These are phyloP conservation scores for Neoboletus magnificus DNA, from an alignment of 768 basidiomycete genomes.

Conservation along the genomic window DNA sequence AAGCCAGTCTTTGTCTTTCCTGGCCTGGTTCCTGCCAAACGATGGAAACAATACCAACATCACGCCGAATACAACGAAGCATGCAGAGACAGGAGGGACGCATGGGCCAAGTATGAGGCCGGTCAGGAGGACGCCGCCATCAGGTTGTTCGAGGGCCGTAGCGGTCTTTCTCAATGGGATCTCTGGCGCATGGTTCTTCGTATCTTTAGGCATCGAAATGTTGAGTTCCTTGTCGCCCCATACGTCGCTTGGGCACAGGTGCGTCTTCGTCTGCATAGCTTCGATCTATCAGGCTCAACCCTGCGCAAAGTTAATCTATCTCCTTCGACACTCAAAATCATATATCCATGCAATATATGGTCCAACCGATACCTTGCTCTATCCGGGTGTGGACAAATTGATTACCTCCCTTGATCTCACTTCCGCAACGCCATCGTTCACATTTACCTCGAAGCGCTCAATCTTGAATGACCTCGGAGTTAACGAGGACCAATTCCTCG, in stretches of 20 bases:
- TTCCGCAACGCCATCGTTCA: conserved; percentile 66
- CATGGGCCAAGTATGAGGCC: conserved; percentile 92
- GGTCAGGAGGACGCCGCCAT: conserved; percentile 89
- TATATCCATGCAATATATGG: conserved; percentile 96
- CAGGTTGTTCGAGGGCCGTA: conserved; percentile 75
- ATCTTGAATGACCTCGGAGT: conserved; percentile 67
- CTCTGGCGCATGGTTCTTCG: conserved; percentile 91
- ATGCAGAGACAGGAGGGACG: conserved; percentile 73
- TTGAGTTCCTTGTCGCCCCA: conserved; percentile 95
- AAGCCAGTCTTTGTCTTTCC: conserved; percentile 99
- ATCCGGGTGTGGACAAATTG: conserved; percentile 83
- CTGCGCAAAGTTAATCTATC: conserved; percentile 78
- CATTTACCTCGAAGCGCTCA: conserved; percentile 75
- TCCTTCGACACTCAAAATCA: conserved; percentile 87
- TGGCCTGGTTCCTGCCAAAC: conserved; percentile 76
- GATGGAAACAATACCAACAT: conserved; percentile 55
- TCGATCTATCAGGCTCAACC: conserved; percentile 5
- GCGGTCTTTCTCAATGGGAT: conserved; percentile 77
- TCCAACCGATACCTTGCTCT: conserved; percentile 85
- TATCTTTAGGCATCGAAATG: conserved; percentile 90
- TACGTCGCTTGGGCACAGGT: conserved; percentile 97
- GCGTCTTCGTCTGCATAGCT: conserved; percentile 30
- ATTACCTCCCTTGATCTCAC: conserved; percentile 85
- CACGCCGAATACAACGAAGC: conserved; percentile 59
- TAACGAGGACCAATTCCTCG: conserved; percentile 89